phyloP scores from a whole-genome alignment of 192 early-diverging fungal genomes.

The Backusella tarrabulga region DNA sequence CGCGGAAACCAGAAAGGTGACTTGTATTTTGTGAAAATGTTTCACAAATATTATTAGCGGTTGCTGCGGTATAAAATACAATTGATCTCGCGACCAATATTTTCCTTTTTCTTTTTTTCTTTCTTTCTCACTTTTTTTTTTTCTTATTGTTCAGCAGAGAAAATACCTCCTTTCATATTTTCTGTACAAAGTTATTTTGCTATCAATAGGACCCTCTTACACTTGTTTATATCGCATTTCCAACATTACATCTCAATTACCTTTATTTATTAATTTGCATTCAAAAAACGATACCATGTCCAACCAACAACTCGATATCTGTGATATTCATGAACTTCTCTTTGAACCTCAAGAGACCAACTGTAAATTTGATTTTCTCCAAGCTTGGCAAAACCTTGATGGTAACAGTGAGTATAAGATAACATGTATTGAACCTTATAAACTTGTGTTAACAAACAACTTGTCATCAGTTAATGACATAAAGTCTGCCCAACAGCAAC shows the following conservation, averaged over 20 bases:
- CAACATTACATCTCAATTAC: background rate
- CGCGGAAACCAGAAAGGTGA: background rate
- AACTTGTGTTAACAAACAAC: background rate
- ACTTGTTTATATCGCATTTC: background rate
- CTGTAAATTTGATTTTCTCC: background rate
- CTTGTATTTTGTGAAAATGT: background rate
- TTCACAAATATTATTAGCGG: background rate
- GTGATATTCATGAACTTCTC: background rate
- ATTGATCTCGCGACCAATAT: background rate
- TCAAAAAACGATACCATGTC: background rate
- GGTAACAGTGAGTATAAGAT: background rate
- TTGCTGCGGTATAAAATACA: slow-evolving; percentile 9
- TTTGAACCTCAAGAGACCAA: background rate
- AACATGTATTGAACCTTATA: slow-evolving; percentile 3
- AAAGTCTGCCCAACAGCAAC: background rate
- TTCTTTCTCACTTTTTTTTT: background rate
- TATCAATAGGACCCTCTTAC: background rate
- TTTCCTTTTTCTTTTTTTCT: background rate
- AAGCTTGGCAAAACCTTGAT: background rate
- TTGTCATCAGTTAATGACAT: background rate
- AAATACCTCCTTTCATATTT: background rate
- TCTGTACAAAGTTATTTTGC: background rate
- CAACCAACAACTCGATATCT: background rate
- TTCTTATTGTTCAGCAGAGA: background rate
- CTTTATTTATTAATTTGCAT: background rate